phyloP scores from a whole-genome alignment of 176 grass and related monocot species.

The Raddia distichophylla region DNA sequence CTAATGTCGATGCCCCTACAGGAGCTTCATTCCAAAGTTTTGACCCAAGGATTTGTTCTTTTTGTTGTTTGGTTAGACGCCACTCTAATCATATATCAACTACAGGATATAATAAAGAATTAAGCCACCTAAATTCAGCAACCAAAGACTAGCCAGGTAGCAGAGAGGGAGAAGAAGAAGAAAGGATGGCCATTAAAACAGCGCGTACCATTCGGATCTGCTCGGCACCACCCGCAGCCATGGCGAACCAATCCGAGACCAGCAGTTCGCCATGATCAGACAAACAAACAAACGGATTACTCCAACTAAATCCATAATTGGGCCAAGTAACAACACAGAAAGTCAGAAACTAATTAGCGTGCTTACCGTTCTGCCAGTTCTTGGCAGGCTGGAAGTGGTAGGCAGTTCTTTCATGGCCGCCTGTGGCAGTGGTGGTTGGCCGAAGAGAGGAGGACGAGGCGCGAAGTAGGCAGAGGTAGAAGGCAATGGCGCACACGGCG shows the following conservation, averaged over 20 bases:
- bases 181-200: too few species aligned
- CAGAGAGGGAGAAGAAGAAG: neutral
- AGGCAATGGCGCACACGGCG: neutral
- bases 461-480: conserved; percentile 5
- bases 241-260: neutral
- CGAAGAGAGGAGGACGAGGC: neutral
- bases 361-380: conserved; percentile 85
- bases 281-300: neutral
- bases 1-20: too few species aligned
- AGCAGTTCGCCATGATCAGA: neutral
- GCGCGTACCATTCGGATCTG: conserved; percentile 87
- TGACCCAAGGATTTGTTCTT: too few species aligned
- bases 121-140: neutral
- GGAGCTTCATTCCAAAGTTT: neutral
- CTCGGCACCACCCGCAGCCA: neutral
- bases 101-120: neutral
- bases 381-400: conserved; percentile 90
- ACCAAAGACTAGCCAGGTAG: neutral
- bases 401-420: conserved; percentile 54
- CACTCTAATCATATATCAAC: too few species aligned
- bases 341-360: neutral
- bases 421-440: neutral
- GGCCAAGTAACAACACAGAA: neutral
- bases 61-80: neutral
- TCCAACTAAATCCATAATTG: neutral